A percentile compares a stretch with the other conserved stretches of the same genome.
Evolutionary conservation across 2,329 filamentous ascomycete species (phyloP).

Genomic region (Furcasterigmium sp.): DNA sequence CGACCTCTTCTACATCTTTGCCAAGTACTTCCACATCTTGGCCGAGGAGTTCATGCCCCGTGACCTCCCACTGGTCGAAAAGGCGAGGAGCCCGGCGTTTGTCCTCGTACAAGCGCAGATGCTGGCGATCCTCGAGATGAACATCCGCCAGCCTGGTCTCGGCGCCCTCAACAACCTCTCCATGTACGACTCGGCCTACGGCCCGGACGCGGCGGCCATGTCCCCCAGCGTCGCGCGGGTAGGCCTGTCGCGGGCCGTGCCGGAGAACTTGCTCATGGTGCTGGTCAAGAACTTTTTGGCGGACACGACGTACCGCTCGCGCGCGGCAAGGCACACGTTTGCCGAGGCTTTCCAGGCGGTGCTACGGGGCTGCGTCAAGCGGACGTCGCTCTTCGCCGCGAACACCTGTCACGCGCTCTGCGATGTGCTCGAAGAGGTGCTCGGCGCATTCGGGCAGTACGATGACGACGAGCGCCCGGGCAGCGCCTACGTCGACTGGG

Average conservation of each 20-base stretch:
- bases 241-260: constrained; percentile 67
- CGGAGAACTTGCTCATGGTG: constrained; percentile 81
- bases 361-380: constrained; percentile 67
- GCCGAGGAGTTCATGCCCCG: constrained; percentile 65
- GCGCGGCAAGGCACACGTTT: constrained; percentile 59
- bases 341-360: constrained; percentile 69
- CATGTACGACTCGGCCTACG: constrained; percentile 39
- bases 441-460: constrained; percentile 54
- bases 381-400: constrained; percentile 76
- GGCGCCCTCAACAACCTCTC: constrained; percentile 33
- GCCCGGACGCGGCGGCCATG: constrained; percentile 61
- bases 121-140: constrained; percentile 72
- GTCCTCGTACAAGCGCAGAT: constrained; percentile 79
- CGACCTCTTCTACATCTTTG: constrained; percentile 86
- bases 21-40: constrained; percentile 80
- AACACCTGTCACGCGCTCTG: constrained; percentile 84
- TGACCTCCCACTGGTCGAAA: constrained; percentile 46
- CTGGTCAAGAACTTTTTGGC: constrained; percentile 75
- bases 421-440: constrained; percentile 80
- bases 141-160: constrained; percentile 69
- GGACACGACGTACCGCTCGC: constrained; percentile 30
- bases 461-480: constrained; percentile 33
- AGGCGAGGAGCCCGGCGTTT: constrained; percentile 67
- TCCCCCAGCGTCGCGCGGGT: constrained; percentile 57
- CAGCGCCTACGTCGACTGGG: constrained; percentile 62